Evolutionary conservation across 2,329 filamentous ascomycete genomes (phyloP).

Genomic region (Phialophora verrucosa): DNA sequence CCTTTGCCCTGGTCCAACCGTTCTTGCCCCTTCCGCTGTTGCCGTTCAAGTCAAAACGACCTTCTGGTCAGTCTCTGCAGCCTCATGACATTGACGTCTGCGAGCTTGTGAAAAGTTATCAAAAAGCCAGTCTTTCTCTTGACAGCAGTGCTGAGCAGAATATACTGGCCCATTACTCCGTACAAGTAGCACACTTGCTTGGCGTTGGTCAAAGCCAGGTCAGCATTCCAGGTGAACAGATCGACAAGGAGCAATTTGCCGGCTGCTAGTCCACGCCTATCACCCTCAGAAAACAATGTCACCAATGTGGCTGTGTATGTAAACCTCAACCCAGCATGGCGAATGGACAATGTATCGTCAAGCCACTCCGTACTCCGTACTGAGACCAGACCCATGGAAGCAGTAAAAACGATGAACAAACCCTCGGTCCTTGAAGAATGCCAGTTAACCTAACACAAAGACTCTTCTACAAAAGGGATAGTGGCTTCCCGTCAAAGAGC

Average conservation of each 20-base stretch:
- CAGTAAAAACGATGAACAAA: no score
- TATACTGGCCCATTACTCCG: no score
- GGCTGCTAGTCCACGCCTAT: not conserved
- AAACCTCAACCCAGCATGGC: not conserved
- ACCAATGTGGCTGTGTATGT: not conserved
- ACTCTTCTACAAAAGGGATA: no score
- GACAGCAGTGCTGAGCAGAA: not conserved
- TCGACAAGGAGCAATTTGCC: not conserved
- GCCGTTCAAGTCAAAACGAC: slow-evolving; percentile 1
- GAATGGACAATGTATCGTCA: not conserved
- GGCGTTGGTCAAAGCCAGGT: not conserved
- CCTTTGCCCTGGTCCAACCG: slow-evolving; percentile 7
- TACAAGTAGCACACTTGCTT: no score
- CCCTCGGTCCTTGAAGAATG: no score
- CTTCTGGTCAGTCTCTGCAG: not conserved
- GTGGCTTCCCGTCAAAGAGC: no score
- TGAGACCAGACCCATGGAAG: not conserved
- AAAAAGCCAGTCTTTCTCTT: not conserved
- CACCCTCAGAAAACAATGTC: not conserved
- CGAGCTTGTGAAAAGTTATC: not conserved
- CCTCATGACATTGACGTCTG: not conserved
- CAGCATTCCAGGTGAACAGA: not conserved
- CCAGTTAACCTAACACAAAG: no score
- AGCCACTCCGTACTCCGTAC: not conserved
- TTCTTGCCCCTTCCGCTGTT: not conserved